Evolutionary conservation across 2,329 filamentous ascomycete genomes (phyloP).

Genomic region (Cladosporium colombiae): DNA sequence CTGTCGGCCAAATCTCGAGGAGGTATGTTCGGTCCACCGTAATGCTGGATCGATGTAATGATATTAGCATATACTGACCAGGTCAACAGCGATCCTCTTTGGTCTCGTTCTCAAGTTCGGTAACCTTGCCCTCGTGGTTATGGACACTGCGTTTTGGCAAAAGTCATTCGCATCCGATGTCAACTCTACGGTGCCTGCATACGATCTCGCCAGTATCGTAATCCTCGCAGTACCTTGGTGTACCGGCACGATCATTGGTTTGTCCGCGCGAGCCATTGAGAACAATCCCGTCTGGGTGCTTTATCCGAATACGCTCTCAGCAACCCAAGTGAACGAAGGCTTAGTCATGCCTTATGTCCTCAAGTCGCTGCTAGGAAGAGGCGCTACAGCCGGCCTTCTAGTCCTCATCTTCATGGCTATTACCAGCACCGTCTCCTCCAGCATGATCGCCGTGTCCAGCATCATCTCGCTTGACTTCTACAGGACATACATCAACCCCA

Average conservation of each 20-base stretch:
- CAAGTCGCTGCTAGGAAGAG: slow-evolving; percentile 46
- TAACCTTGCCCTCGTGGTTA: slow-evolving; percentile 50
- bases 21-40: background rate
- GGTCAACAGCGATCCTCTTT: slow-evolving; percentile 36
- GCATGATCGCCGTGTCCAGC: slow-evolving; percentile 54
- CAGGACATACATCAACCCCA: slow-evolving; percentile 52
- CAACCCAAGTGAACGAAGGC: slow-evolving; percentile 45
- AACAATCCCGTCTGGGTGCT: slow-evolving; percentile 49
- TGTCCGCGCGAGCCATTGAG: slow-evolving; percentile 48
- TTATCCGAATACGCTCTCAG: slow-evolving; percentile 46
- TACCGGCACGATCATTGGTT: slow-evolving; percentile 49
- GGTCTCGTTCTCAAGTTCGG: slow-evolving; percentile 52
- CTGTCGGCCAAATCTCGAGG: slow-evolving; percentile 50
- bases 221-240: slow-evolving; percentile 53
- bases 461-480: slow-evolving; percentile 55
- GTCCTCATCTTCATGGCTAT: slow-evolving; percentile 55
- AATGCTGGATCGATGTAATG: background rate
- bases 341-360: slow-evolving; percentile 52
- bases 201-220: slow-evolving; percentile 48
- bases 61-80: background rate
- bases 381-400: slow-evolving; percentile 47
- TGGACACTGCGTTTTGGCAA: slow-evolving; percentile 57
- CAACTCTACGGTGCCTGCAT: slow-evolving; percentile 50
- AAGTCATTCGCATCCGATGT: slow-evolving; percentile 54
- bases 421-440: slow-evolving; percentile 53